Percentiles rank a stretch among this genome's conserved stretches.
phyloP scores from a whole-genome alignment of 2,329 filamentous ascomycete genomes.

The Chaetomium sp. region DNA sequence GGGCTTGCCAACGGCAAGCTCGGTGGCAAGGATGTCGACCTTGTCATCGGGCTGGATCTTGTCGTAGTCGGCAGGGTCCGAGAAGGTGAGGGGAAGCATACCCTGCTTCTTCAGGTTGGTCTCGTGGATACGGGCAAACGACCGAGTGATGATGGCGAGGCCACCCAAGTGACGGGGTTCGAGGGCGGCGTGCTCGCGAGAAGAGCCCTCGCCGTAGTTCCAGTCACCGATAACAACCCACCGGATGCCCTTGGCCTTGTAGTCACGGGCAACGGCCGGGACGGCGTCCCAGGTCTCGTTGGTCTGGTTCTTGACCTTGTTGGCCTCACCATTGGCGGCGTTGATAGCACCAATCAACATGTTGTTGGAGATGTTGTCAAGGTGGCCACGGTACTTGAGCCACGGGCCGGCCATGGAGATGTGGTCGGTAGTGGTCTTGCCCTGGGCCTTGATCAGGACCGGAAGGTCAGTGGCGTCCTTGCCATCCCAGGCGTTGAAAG shows the following conservation, averaged over 20 bases:
- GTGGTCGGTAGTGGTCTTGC: constrained; percentile 96
- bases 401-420: constrained; percentile 96
- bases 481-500: constrained; percentile 84
- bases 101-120: constrained; percentile 99
- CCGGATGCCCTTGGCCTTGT: constrained; percentile 92
- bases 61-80: constrained; percentile 93
- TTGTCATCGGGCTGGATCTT: constrained; percentile 91
- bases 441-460: constrained; percentile 92
- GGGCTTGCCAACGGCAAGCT: constrained; percentile 88
- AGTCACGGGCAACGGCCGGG: constrained; percentile 90
- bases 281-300: constrained; percentile 81
- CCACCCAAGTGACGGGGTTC: constrained; percentile 96
- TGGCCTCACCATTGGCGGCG: constrained; percentile 90
- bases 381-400: constrained; percentile 97
- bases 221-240: constrained; percentile 99
- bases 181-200: constrained; percentile 95
- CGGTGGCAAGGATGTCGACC: constrained; percentile 79
- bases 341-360: constrained; percentile 98
- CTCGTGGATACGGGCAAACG: constrained; percentile 98
- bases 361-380: constrained; percentile 99
- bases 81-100: constrained; percentile 97
- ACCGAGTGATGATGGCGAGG: constrained; percentile 91
- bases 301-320: constrained; percentile 91
- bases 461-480: constrained; percentile 80
- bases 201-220: constrained; percentile 98